A percentile compares a stretch with the other conserved stretches of the same genome.
Conservation (phyloP, 2,329 filamentous ascomycete species). For the Microascus cirrosus region DNA sequence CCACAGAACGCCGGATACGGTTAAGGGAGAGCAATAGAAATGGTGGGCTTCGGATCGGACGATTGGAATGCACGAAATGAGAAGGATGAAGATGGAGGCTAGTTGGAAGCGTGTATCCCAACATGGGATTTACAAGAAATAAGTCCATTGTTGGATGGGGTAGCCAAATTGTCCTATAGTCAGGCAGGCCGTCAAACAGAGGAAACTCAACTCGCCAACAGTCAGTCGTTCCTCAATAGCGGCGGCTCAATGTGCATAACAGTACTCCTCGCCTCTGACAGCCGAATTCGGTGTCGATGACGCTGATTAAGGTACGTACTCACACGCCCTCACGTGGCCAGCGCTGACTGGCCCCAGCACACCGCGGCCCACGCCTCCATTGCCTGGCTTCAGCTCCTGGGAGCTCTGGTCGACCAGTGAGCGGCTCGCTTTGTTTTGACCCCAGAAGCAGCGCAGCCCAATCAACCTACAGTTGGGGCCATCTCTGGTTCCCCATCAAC, state of each 20-base stretch:
- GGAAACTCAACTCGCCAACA: background rate
- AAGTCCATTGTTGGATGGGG: background rate
- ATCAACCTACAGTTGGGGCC: background rate
- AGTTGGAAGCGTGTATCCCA: too few species aligned
- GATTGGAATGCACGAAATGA: background rate
- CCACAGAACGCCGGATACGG: background rate
- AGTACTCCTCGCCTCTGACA: background rate
- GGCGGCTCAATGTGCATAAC: background rate
- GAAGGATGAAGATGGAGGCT: background rate
- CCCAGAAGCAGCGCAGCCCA: constrained; percentile 3
- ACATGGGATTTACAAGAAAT: background rate
- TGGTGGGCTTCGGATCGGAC: background rate
- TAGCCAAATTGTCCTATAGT: background rate
- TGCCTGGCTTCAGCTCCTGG: background rate
- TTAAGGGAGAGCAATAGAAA: background rate
- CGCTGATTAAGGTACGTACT: background rate
- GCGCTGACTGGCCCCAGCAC: background rate
- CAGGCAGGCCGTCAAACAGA: background rate
- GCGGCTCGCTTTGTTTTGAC: constrained; percentile 3
- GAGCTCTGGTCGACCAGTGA: constrained; percentile 2
- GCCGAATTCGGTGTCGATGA: background rate
- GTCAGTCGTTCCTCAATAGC: background rate
- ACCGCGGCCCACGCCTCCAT: background rate
- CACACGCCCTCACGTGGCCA: constrained; percentile 2
- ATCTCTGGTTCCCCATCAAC: background rate